These are phyloP conservation scores for Huiozyma sinensis DNA, from an alignment of 805 yeast genomes.

Conservation along the genomic window DNA sequence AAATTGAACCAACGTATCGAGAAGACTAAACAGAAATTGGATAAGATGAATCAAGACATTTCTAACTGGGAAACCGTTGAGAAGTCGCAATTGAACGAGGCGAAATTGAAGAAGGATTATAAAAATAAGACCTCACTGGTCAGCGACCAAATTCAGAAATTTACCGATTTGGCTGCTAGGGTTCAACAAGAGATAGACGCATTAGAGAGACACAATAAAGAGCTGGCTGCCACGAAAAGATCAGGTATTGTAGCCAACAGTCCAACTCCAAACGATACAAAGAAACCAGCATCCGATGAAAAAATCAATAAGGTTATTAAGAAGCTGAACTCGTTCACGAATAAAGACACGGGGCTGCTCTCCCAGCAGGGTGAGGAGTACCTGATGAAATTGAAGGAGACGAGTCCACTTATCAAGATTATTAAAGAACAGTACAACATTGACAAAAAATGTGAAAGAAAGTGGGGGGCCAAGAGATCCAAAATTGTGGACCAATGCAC, in stretches of 20 bases:
- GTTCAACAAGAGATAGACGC: slow-evolving; percentile 14
- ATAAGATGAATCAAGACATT: slow-evolving; percentile 23
- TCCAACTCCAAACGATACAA: not conserved
- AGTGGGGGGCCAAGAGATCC: slow-evolving; percentile 17
- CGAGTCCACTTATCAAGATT: slow-evolving; percentile 13
- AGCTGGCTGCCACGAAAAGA: slow-evolving; percentile 14
- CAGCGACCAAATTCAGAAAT: slow-evolving; percentile 6
- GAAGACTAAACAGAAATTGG: slow-evolving; percentile 14
- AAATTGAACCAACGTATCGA: slow-evolving; percentile 22
- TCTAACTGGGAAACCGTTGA: slow-evolving; percentile 17
- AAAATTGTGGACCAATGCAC: slow-evolving; percentile 14
- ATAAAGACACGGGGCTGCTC: slow-evolving; percentile 21
- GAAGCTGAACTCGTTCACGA: slow-evolving; percentile 15
- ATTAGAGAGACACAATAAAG: slow-evolving; percentile 15
- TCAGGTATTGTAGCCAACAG: slow-evolving; percentile 5
- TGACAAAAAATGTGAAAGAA: slow-evolving; percentile 18
- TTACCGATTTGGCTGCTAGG: slow-evolving; percentile 5
- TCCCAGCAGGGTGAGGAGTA: slow-evolving; percentile 18
- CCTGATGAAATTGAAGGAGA: slow-evolving; percentile 14
- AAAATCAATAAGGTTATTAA: slow-evolving; percentile 8
- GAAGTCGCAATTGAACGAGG: slow-evolving; percentile 9
- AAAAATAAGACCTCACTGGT: slow-evolving; percentile 4
- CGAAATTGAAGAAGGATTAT: slow-evolving; percentile 9
- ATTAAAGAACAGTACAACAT: slow-evolving; percentile 20
- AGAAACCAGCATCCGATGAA: not conserved